Conservation (phyloP, 2,329 filamentous ascomycete species). For the Boeremia lycopersici region DNA sequence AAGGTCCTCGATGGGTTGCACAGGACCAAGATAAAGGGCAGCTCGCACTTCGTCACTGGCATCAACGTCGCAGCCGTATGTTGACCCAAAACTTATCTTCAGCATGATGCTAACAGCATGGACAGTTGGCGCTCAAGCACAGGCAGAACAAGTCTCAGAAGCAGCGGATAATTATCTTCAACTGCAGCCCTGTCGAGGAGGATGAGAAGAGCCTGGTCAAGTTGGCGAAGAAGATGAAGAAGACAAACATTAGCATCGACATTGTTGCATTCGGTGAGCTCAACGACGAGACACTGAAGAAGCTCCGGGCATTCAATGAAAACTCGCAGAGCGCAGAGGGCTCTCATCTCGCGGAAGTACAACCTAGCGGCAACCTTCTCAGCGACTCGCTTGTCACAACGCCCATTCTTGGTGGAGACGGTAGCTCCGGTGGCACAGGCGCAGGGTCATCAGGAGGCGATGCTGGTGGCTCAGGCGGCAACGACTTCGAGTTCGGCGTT, state of each 20-base stretch:
- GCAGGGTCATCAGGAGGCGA: conserved; percentile 56
- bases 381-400: conserved; percentile 90
- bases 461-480: conserved; percentile 60
- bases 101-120: conserved; percentile 58
- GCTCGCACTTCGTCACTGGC: conserved; percentile 85
- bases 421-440: conserved; percentile 64
- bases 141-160: conserved; percentile 96
- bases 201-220: conserved; percentile 86
- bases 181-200: conserved; percentile 90
- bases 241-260: conserved; percentile 91
- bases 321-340: conserved; percentile 88
- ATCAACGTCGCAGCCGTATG: conserved; percentile 94
- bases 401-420: conserved; percentile 87
- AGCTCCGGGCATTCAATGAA: conserved; percentile 92
- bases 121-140: conserved; percentile 91
- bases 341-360: conserved; percentile 88
- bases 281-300: conserved; percentile 84
- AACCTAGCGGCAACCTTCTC: conserved; percentile 86
- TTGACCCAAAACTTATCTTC: conserved; percentile 73
- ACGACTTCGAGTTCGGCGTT: conserved; percentile 84
- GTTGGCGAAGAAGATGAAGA: conserved; percentile 98
- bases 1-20: conserved; percentile 91
- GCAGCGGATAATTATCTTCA: conserved; percentile 95
- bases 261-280: conserved; percentile 95
- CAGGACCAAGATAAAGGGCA: conserved; percentile 82